Percentiles rank a stretch among this genome's conserved stretches.
Evolutionary conservation across 2,329 filamentous ascomycete genomes (phyloP).

Genomic region (Cladosporium austrohemisphaericum): DNA sequence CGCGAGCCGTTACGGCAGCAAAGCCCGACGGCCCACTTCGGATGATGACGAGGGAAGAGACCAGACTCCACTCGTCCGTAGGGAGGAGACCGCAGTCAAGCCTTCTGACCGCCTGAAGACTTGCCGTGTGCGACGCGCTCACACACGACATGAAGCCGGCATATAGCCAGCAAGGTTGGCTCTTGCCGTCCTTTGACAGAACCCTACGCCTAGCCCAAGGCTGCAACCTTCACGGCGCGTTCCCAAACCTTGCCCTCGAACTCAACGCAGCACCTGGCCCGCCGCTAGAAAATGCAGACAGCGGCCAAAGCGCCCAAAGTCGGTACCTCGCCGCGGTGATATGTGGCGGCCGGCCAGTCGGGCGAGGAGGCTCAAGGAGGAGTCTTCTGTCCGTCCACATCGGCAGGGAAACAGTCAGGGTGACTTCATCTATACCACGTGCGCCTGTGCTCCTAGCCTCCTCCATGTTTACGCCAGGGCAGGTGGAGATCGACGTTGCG

Average conservation of each 20-base stretch:
- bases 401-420: neutral
- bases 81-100: neutral
- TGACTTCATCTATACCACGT: conserved; percentile 10
- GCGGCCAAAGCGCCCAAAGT: conserved; percentile 13
- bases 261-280: conserved; percentile 10
- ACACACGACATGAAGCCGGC: conserved; percentile 7
- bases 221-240: conserved; percentile 13
- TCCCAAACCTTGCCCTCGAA: conserved; percentile 12
- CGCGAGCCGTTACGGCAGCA: conserved; percentile 14
- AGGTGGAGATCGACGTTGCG: neutral
- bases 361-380: too few species aligned
- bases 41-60: conserved; percentile 9
- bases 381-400: neutral
- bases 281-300: conserved; percentile 12
- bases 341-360: conserved; percentile 2
- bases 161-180: conserved; percentile 11
- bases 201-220: neutral
- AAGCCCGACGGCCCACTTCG: conserved; percentile 5
- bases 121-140: neutral
- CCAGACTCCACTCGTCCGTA: conserved; percentile 6
- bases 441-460: too few species aligned
- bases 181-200: neutral
- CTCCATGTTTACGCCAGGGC: conserved; percentile 11
- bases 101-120: conserved; percentile 10
- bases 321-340: conserved; percentile 1